Evolutionary conservation across 2,329 filamentous ascomycete species (phyloP).

Genomic region (Mollisia scopiformis): DNA sequence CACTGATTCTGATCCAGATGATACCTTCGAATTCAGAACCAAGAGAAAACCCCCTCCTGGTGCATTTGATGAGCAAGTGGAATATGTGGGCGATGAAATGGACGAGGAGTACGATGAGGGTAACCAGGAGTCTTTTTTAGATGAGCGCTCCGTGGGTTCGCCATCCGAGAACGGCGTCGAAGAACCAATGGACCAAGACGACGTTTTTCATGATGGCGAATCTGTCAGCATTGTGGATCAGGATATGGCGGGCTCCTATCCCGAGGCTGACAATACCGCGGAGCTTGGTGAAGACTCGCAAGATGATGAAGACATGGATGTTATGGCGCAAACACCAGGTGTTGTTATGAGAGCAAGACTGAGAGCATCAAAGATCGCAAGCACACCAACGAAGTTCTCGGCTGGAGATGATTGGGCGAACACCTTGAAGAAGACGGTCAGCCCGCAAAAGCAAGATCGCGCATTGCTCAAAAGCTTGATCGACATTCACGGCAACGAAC

Average conservation of each 20-base stretch:
- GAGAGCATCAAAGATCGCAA: slow-evolving; percentile 63
- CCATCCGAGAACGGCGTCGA: slow-evolving; percentile 58
- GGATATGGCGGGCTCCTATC: slow-evolving; percentile 79
- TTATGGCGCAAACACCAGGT: slow-evolving; percentile 57
- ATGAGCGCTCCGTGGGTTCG: slow-evolving; percentile 85
- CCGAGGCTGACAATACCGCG: slow-evolving; percentile 74
- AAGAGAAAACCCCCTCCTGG: slow-evolving; percentile 66
- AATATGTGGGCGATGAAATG: slow-evolving; percentile 56
- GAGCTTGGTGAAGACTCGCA: slow-evolving; percentile 65
- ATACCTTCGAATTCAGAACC: slow-evolving; percentile 40
- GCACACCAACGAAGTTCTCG: slow-evolving; percentile 61
- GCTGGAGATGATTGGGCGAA: slow-evolving; percentile 86
- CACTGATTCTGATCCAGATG: slow-evolving; percentile 38
- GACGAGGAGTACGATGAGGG: slow-evolving; percentile 44
- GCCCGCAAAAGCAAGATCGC: slow-evolving; percentile 89
- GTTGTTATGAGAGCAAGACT: slow-evolving; percentile 66
- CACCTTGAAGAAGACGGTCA: slow-evolving; percentile 91
- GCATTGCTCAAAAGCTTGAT: slow-evolving; percentile 63
- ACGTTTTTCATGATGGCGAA: slow-evolving; percentile 71
- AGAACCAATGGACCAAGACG: slow-evolving; percentile 64
- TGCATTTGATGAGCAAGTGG: slow-evolving; percentile 69
- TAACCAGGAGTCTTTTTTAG: slow-evolving; percentile 82
- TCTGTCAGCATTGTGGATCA: slow-evolving; percentile 74
- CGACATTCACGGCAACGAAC: slow-evolving; percentile 32
- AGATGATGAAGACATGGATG: slow-evolving; percentile 46